Evolutionary conservation across 192 early-diverging fungal genomes (phyloP).

Genomic region (Backusella luteola): DNA sequence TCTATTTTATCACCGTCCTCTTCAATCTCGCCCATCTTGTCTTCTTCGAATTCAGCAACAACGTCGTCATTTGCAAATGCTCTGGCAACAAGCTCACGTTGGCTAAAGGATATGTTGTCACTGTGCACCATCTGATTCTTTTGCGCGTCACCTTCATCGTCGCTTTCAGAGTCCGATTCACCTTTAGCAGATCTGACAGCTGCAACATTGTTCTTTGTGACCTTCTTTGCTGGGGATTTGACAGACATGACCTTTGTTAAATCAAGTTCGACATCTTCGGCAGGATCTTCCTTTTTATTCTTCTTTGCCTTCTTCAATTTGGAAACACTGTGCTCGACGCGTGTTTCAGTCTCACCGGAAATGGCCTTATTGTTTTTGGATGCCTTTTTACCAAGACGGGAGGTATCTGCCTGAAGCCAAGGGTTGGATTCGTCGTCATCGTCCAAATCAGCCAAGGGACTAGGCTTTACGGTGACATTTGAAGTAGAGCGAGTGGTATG

Average conservation of each 20-base stretch:
- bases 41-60: conserved; percentile 86
- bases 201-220: not conserved
- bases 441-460: conserved; percentile 24
- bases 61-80: conserved; percentile 97
- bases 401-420: conserved; percentile 67
- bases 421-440: conserved; percentile 60
- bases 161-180: conserved; percentile 27
- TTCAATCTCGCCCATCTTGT: conserved; percentile 70
- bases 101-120: conserved; percentile 58
- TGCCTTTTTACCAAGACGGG: conserved; percentile 46
- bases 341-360: conserved; percentile 51
- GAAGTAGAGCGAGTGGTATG: conserved; percentile 59
- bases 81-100: conserved; percentile 83
- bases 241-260: conserved; percentile 61
- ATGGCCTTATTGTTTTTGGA: conserved; percentile 54
- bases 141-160: conserved; percentile 38
- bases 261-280: conserved; percentile 70
- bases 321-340: conserved; percentile 63
- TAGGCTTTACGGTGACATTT: conserved; percentile 27
- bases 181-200: conserved; percentile 13
- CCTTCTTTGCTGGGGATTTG: conserved; percentile 35
- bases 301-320: conserved; percentile 55
- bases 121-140: conserved; percentile 53
- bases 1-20: conserved; percentile 77
- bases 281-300: conserved; percentile 33